Base-by-base conservation (phyloP, 225 moss, liverwort and hornwort species). In the Lunularia cruciata region DNA sequence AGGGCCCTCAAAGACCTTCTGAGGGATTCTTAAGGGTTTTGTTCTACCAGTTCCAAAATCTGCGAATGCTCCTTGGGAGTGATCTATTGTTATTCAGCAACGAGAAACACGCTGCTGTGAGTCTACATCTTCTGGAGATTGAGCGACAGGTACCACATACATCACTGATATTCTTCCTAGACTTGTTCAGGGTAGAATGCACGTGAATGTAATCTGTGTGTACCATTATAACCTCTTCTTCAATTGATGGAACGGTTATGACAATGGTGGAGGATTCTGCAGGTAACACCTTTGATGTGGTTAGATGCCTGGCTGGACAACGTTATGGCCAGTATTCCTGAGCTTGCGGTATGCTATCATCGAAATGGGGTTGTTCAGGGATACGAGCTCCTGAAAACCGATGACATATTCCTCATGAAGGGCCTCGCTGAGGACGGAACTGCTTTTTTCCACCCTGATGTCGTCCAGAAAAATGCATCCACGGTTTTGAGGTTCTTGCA, bases 261-360 rank as follows among this genome's bases (percentile, higher is more conserved):
- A 30, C 13, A 8, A 46, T 43, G 51, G 14, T 74, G 70, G 53
- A 35, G 54, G 37, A 31, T 75, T 25, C 62, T 42, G 56, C 83
- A 98, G 93, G 93, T 98, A 46, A 86, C 98, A 48, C 93, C 98
- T 3, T 78, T 91, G 59, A 88, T 91, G 87, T 98, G 93, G 98
- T 79, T 98, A 67, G 98, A 98, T 85, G 91, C 85, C 48, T 98
- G 98, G 98, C 81, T 98, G 65, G 93, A 98, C 73, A 98, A 93
- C 68, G 91, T 98, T 7, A 98, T 98, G 98, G 98, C 91, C 62
- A 98, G 93, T 78, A 83, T 93, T 66, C 98, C 98, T 7, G 98
- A 98, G 79, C 76, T 98, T 30, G 93, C 96, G 18, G 90, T 93
- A 7, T 98, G 90, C 70, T 98, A 98, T 64, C 96, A 98, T 74